Conservation (phyloP, 73 alveolate species). For the Paramecium sexaurelia region DNA sequence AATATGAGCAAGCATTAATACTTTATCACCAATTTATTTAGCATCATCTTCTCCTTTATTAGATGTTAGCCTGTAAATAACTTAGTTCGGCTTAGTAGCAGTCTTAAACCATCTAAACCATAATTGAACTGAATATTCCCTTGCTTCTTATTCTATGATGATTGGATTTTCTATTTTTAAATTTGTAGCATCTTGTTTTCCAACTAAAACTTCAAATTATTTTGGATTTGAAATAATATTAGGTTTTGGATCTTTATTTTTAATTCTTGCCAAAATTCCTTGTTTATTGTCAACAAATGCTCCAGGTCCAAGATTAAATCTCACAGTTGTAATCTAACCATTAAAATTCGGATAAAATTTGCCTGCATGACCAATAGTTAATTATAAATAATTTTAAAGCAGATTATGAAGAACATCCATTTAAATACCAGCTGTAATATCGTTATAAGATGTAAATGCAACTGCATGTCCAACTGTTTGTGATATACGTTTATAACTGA, state of each 20-base stretch:
- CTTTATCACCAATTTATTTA: slow-evolving; percentile 34
- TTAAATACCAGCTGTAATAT: slow-evolving; percentile 34
- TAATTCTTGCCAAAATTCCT: slow-evolving; percentile 42
- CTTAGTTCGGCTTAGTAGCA: background rate
- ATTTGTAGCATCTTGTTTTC: slow-evolving; percentile 33
- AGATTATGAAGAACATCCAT: slow-evolving; percentile 40
- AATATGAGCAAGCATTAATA: background rate
- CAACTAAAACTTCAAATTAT: background rate
- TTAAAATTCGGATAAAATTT: slow-evolving; percentile 46
- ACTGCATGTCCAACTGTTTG: slow-evolving; percentile 44
- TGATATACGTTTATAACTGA: slow-evolving; percentile 40
- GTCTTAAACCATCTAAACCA: slow-evolving; percentile 54
- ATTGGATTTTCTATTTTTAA: background rate
- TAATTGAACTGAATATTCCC: slow-evolving; percentile 10
- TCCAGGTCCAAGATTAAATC: slow-evolving; percentile 51
- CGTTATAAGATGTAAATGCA: slow-evolving; percentile 37
- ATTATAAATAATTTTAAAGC: background rate
- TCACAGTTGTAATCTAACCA: slow-evolving; percentile 24
- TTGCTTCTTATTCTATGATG: slow-evolving; percentile 2
- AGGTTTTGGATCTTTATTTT: slow-evolving; percentile 49
- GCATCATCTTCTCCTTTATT: slow-evolving; percentile 6
- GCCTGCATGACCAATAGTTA: slow-evolving; percentile 44
- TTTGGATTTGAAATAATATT: background rate
- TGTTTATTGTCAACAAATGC: slow-evolving; percentile 33
- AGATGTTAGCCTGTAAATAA: slow-evolving; percentile 32